These are phyloP conservation scores for Umbelopsis sp. DNA, from an alignment of 371 early-diverging fungal species.

Conservation along the genomic window DNA sequence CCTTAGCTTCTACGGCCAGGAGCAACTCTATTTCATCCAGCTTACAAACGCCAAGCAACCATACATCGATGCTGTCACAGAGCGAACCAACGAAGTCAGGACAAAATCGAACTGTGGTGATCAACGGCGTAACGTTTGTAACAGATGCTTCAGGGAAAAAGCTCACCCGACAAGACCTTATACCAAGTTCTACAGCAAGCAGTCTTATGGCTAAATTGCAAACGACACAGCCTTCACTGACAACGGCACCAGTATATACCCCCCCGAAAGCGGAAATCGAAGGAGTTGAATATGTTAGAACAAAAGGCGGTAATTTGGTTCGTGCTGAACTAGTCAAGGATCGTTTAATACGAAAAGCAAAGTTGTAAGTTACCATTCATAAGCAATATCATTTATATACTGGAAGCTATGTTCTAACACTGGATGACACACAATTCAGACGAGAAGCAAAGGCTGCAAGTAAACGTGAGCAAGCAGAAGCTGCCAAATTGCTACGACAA, in stretches of 20 bases:
- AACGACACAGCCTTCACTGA: slow-evolving; percentile 15
- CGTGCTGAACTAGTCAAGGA: slow-evolving; percentile 30
- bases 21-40: neutral
- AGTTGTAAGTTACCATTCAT: slow-evolving; percentile 21
- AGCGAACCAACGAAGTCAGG: neutral
- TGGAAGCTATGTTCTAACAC: neutral
- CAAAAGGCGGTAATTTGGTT: slow-evolving; percentile 47
- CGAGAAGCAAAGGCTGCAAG: neutral
- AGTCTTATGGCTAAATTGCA: neutral
- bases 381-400: neutral
- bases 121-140: slow-evolving; percentile 34
- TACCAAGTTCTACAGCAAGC: neutral
- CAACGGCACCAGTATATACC: slow-evolving; percentile 22
- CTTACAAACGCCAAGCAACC: neutral
- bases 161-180: slow-evolving; percentile 27
- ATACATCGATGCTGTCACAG: neutral
- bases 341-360: slow-evolving; percentile 8
- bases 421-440: neutral
- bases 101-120: slow-evolving; percentile 29
- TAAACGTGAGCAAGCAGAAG: slow-evolving; percentile 18
- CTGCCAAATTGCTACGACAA: slow-evolving; percentile 17
- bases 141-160: slow-evolving; percentile 40
- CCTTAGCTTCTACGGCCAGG: neutral
- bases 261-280: slow-evolving; percentile 16
- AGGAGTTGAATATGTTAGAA: slow-evolving; percentile 26